Evolutionary conservation across 73 alveolate species (phyloP).

Genomic region (Uronychia setigera): DNA sequence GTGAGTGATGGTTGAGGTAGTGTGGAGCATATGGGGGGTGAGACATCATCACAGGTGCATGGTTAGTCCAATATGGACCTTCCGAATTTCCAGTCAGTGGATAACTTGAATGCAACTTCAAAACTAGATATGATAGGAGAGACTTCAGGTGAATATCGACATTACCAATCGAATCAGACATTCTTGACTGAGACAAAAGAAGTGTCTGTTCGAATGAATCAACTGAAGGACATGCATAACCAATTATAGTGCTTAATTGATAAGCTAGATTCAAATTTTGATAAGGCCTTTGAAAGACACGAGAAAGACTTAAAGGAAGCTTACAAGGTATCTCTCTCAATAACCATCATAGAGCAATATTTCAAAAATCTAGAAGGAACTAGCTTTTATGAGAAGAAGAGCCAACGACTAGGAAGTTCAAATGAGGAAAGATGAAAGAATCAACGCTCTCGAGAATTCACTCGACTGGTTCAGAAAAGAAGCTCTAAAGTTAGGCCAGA

Average conservation of each 20-base stretch:
- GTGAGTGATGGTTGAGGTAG: no score
- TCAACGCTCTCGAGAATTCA: conserved; percentile 51
- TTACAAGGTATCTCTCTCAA: conserved; percentile 15
- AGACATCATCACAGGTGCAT: no score
- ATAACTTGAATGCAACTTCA: no score
- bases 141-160: no score
- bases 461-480: conserved; percentile 67
- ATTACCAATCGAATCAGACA: no score
- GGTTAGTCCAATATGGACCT: no score
- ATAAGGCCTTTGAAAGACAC: conserved; percentile 33
- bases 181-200: no score
- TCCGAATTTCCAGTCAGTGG: no score
- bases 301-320: conserved; percentile 55
- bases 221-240: no score
- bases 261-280: conserved; percentile 31
- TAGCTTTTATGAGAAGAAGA: conserved; percentile 37
- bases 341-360: conserved; percentile 41
- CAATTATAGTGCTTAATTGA: not conserved
- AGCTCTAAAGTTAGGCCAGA: conserved; percentile 45
- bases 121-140: no score
- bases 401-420: conserved; percentile 53
- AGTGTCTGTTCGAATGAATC: no score
- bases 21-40: no score
- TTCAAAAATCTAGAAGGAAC: conserved; percentile 59
- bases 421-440: conserved; percentile 55